A percentile compares a stretch with the other conserved stretches of the same genome.
These are phyloP conservation scores for Fusarium algeriense DNA, from an alignment of 2,329 filamentous ascomycete genomes.

Conservation along the genomic window DNA sequence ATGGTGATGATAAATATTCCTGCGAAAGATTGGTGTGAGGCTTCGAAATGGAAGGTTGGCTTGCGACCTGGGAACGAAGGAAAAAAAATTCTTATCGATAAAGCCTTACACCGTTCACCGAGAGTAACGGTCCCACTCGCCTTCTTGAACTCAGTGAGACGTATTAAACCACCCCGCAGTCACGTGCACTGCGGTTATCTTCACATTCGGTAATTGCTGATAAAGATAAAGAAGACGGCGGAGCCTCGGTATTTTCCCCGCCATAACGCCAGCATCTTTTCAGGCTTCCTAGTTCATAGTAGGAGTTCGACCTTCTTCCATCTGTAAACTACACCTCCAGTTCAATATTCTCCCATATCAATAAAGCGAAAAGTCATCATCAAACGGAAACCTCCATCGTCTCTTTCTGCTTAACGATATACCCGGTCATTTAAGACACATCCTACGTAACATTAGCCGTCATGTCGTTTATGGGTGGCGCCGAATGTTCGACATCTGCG, in stretches of 20 bases:
- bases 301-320: constrained; percentile 29
- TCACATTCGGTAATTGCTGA: constrained; percentile 31
- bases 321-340: constrained; percentile 25
- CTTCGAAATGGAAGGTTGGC: constrained; percentile 26
- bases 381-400: background rate
- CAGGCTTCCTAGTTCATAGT: constrained; percentile 24
- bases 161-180: constrained; percentile 47
- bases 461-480: constrained; percentile 97
- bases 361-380: constrained; percentile 4
- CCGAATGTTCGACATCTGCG: constrained; percentile 95
- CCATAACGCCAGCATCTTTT: constrained; percentile 35
- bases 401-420: background rate
- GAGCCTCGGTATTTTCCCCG: constrained; percentile 49
- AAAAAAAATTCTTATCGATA: constrained; percentile 56
- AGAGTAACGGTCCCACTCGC: background rate
- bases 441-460: constrained; percentile 42
- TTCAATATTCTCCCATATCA: constrained; percentile 2
- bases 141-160: constrained; percentile 11
- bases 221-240: constrained; percentile 30
- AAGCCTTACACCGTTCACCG: constrained; percentile 34
- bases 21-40: constrained; percentile 26
- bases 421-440: constrained; percentile 19
- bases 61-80: constrained; percentile 24
- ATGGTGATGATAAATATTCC: constrained; percentile 24
- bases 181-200: constrained; percentile 48